phyloP scores from a whole-genome alignment of 139 green algal genomes.

The Coelastrella sp. region DNA sequence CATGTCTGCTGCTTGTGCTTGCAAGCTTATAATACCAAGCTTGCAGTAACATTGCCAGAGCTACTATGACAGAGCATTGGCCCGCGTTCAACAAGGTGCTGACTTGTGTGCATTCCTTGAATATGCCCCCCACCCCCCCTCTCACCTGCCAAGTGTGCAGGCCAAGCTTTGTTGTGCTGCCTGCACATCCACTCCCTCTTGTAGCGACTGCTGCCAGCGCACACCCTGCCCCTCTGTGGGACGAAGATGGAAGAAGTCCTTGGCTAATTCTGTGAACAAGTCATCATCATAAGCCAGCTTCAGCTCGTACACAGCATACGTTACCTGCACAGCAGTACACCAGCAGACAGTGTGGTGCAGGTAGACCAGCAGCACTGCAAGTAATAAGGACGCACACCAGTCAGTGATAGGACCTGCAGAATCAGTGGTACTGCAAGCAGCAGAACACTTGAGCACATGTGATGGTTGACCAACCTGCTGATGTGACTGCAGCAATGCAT shows the following conservation, averaged over 20 bases:
- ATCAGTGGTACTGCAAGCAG: neutral
- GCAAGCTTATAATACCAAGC: neutral
- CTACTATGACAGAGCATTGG: no score
- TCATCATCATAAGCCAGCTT: neutral
- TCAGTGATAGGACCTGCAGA: neutral
- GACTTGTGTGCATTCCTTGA: neutral
- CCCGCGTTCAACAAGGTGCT: neutral
- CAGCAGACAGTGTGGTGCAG: no score
- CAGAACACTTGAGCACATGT: neutral
- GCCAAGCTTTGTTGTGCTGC: neutral
- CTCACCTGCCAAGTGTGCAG: neutral
- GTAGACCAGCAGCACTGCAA: neutral
- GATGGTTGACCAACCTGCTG: no score
- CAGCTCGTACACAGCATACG: neutral
- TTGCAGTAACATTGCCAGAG: no score
- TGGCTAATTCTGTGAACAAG: neutral
- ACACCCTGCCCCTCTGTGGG: neutral
- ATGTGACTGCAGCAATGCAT: no score
- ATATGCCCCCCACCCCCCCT: neutral
- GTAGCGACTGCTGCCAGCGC: neutral
- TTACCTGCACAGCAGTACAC: neutral
- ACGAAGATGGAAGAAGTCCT: neutral
- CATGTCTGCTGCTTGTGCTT: neutral
- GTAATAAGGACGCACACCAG: neutral
- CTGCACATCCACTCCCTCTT: neutral